Conservation (phyloP, 805 yeast species). For the Ogataea naganishii region DNA sequence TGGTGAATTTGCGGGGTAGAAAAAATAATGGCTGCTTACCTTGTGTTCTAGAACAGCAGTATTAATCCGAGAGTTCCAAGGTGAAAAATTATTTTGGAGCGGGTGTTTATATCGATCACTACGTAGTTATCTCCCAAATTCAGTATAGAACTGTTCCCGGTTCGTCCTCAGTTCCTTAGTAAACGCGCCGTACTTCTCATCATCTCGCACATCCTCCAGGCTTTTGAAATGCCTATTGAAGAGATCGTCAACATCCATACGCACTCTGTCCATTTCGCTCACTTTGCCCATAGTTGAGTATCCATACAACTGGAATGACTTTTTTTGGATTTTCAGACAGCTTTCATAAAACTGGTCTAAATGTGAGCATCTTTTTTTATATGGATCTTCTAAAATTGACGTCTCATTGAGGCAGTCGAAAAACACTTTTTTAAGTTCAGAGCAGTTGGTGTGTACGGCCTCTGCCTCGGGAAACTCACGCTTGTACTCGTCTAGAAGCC, state of each 20-base stretch:
- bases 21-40: no score
- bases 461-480: constrained; percentile 19
- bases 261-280: constrained; percentile 20
- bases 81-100: background rate
- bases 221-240: constrained; percentile 19
- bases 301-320: constrained; percentile 23
- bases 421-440: constrained; percentile 22
- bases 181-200: constrained; percentile 13
- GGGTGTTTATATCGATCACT: background rate
- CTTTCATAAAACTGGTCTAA: constrained; percentile 20
- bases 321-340: constrained; percentile 22
- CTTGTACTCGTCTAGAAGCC: constrained; percentile 19
- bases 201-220: constrained; percentile 19
- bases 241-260: constrained; percentile 17
- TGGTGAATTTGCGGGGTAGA: no score
- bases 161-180: constrained; percentile 17
- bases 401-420: constrained; percentile 17
- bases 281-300: constrained; percentile 18
- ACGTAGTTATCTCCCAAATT: constrained; percentile 16
- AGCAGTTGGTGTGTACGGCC: constrained; percentile 23
- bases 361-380: constrained; percentile 11
- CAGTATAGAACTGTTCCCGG: constrained; percentile 20
- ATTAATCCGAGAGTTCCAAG: no score
- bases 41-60: no score
- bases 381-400: constrained; percentile 5